Evolutionary conservation across 495 filamentous ascomycete genomes (phyloP).

Genomic region (Tirmania nivea): DNA sequence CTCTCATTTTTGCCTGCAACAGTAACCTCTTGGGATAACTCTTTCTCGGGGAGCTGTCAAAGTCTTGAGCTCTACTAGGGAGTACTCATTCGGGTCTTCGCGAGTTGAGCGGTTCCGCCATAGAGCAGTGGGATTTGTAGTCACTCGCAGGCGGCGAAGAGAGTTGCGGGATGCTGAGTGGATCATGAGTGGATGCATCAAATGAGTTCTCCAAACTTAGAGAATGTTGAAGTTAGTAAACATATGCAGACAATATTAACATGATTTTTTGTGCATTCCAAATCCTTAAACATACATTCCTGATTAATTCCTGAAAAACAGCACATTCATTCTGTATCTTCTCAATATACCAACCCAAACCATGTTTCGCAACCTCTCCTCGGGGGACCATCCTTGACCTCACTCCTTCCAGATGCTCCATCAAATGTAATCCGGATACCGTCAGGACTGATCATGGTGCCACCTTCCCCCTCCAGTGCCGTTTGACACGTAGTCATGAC

Average conservation of each 20-base stretch:
- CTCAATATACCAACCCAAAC: conserved; percentile 32
- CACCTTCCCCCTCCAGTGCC: conserved; percentile 40
- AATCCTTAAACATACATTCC: conserved; percentile 13
- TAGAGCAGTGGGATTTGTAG: conserved; percentile 49
- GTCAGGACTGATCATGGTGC: conserved; percentile 42
- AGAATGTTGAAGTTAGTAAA: too few species aligned
- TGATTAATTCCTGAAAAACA: conserved; percentile 44
- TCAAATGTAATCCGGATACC: conserved; percentile 35
- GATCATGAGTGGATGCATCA: conserved; percentile 55
- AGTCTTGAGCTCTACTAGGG: conserved; percentile 47
- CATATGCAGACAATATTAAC: too few species aligned
- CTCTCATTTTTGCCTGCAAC: conserved; percentile 3
- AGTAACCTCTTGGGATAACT: conserved; percentile 27
- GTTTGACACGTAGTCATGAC: too few species aligned
- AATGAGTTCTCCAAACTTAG: conserved; percentile 38
- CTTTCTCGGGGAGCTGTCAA: conserved; percentile 31
- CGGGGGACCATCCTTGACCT: conserved; percentile 42
- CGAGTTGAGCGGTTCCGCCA: conserved; percentile 43
- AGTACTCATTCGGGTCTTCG: conserved; percentile 34
- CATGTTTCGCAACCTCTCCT: conserved; percentile 23
- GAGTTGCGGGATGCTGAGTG: conserved; percentile 42
- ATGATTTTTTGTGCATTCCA: too few species aligned
- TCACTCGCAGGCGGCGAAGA: conserved; percentile 36
- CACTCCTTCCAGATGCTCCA: conserved; percentile 46
- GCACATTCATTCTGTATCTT: conserved; percentile 24